Evolutionary conservation across 164 flowering plant species (phyloP).

Genomic region (Nymphaea colorata): DNA sequence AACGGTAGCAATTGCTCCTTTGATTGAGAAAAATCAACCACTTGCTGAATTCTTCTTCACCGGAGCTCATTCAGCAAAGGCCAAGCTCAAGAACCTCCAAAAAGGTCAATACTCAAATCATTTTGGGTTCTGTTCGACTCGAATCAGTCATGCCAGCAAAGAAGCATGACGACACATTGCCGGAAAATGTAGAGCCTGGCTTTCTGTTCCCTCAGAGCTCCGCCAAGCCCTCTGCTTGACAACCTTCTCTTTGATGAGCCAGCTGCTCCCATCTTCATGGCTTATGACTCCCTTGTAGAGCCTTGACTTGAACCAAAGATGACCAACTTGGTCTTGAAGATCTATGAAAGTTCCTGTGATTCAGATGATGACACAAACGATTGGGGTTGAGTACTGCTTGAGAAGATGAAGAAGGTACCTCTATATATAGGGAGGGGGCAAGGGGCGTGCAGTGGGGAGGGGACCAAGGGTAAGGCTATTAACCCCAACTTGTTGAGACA

Average conservation of each 20-base stretch:
- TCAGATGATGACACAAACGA: not conserved
- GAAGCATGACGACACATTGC: conserved; percentile 9
- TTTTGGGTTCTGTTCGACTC: too few species aligned
- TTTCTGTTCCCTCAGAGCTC: conserved; percentile 29
- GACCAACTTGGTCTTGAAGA: not conserved
- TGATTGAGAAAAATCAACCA: too few species aligned
- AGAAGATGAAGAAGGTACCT: not conserved
- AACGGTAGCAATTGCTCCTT: too few species aligned
- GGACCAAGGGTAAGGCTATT: not conserved
- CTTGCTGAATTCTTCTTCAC: too few species aligned
- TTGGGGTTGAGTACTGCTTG: not conserved
- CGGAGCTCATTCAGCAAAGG: too few species aligned
- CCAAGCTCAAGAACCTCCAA: too few species aligned
- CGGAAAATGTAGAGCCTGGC: conserved; percentile 14
- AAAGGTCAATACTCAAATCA: too few species aligned
- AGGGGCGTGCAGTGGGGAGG: not conserved
- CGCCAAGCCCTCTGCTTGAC: conserved; percentile 49
- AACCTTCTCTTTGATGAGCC: conserved; percentile 26
- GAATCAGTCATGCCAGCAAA: conserved; percentile 8
- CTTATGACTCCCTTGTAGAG: not conserved
- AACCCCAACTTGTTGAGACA: not conserved
- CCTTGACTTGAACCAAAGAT: not conserved
- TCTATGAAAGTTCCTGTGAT: not conserved
- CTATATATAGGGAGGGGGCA: not conserved
- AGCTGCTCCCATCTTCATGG: not conserved